Percentiles rank a stretch among this genome's conserved stretches.
Evolutionary conservation across 306 rosid species (phyloP).

Genomic region (Citrullus mucosospermus): DNA sequence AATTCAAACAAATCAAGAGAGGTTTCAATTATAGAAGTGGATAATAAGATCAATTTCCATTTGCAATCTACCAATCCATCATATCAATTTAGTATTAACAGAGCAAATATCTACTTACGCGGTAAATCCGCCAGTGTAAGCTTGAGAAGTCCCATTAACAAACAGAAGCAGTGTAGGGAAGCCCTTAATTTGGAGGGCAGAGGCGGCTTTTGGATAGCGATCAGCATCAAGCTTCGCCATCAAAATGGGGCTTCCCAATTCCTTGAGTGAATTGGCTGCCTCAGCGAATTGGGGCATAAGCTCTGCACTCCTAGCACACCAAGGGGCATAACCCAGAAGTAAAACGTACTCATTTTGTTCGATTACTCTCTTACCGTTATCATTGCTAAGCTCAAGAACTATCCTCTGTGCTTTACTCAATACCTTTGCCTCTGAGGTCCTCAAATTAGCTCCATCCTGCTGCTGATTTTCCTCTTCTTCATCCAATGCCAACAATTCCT

Average conservation of each 20-base stretch:
- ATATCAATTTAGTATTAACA: not conserved
- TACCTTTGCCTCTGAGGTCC: slow-evolving; percentile 68
- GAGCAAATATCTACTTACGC: slow-evolving; percentile 33
- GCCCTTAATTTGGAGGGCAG: slow-evolving; percentile 65
- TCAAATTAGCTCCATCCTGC: slow-evolving; percentile 20
- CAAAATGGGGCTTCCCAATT: slow-evolving; percentile 47
- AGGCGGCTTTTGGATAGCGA: slow-evolving; percentile 62
- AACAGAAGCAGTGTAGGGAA: slow-evolving; percentile 80
- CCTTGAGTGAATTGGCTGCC: slow-evolving; percentile 69
- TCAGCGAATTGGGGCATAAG: slow-evolving; percentile 94
- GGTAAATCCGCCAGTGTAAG: slow-evolving; percentile 79
- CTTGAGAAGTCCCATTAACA: slow-evolving; percentile 74
- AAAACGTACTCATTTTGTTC: slow-evolving; percentile 59
- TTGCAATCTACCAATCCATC: not conserved
- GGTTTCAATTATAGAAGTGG: not conserved
- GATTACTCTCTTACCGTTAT: slow-evolving; percentile 50
- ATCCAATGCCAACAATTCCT: slow-evolving; percentile 69
- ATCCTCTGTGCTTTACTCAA: slow-evolving; percentile 79
- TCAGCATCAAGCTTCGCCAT: slow-evolving; percentile 91
- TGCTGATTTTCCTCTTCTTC: slow-evolving; percentile 41
- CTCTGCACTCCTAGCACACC: slow-evolving; percentile 96
- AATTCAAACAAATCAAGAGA: not conserved
- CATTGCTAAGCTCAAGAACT: slow-evolving; percentile 63
- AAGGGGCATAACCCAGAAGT: slow-evolving; percentile 86
- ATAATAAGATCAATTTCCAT: slow-evolving; percentile 1